phyloP scores from a whole-genome alignment of 2,329 filamentous ascomycete genomes.

The Pseudogymnoascus sp. region DNA sequence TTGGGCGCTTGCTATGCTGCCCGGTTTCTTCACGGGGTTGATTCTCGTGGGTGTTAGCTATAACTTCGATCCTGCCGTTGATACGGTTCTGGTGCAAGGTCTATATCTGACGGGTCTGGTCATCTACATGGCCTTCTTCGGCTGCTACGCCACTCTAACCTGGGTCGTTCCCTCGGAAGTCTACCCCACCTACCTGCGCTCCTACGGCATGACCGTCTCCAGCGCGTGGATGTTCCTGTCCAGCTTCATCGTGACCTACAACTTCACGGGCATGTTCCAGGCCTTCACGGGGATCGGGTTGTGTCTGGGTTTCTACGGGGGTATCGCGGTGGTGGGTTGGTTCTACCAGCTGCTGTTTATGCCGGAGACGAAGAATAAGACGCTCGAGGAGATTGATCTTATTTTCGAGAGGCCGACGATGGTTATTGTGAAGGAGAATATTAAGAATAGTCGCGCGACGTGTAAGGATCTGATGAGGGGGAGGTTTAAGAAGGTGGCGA shows the following conservation, averaged over 20 bases:
- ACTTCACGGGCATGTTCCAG: slow-evolving; percentile 63
- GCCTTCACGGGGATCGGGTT: slow-evolving; percentile 61
- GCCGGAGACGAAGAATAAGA: slow-evolving; percentile 63
- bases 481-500: slow-evolving; percentile 9
- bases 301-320: slow-evolving; percentile 65
- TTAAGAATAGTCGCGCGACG: slow-evolving; percentile 23
- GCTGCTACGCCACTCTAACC: slow-evolving; percentile 56
- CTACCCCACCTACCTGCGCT: slow-evolving; percentile 65
- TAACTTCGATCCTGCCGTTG: slow-evolving; percentile 12
- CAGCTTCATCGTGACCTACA: slow-evolving; percentile 69
- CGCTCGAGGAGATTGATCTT: slow-evolving; percentile 64
- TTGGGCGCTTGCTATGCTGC: slow-evolving; percentile 67
- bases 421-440: slow-evolving; percentile 55
- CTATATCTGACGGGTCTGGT: slow-evolving; percentile 62
- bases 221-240: slow-evolving; percentile 62
- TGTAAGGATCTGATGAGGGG: neutral
- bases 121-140: slow-evolving; percentile 63
- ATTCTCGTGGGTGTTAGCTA: slow-evolving; percentile 60
- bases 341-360: slow-evolving; percentile 69
- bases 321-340: slow-evolving; percentile 63
- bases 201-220: slow-evolving; percentile 67
- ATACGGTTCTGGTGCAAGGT: slow-evolving; percentile 43
- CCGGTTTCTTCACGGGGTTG: slow-evolving; percentile 64
- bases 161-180: slow-evolving; percentile 64
- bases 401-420: slow-evolving; percentile 58